Conservation (phyloP, 805 yeast species). For the Yarrowia keelungensis region DNA sequence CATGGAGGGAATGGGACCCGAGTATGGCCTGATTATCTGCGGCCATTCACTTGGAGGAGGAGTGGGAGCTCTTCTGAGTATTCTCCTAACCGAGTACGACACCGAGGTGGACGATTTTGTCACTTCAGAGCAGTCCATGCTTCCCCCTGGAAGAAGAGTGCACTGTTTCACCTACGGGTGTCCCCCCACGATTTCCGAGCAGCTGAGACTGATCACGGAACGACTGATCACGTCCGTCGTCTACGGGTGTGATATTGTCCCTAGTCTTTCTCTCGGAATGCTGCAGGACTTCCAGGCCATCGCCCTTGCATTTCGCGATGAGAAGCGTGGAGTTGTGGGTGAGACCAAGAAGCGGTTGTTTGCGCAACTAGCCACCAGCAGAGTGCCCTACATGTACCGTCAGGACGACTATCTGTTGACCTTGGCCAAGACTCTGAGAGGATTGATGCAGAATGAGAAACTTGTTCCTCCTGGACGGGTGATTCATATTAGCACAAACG, state of each 20-base stretch:
- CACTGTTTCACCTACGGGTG: constrained; percentile 50
- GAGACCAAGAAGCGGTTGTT: constrained; percentile 45
- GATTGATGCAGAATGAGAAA: constrained; percentile 48
- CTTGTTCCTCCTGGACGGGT: constrained; percentile 51
- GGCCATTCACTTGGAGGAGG: constrained; percentile 52
- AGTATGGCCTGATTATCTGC: constrained; percentile 49
- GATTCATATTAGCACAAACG: constrained; percentile 47
- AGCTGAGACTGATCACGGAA: constrained; percentile 45
- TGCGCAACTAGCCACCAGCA: constrained; percentile 44
- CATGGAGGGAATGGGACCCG: constrained; percentile 45
- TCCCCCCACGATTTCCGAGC: constrained; percentile 47
- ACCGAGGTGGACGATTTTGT: constrained; percentile 41
- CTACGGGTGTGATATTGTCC: constrained; percentile 49
- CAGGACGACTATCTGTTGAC: constrained; percentile 47
- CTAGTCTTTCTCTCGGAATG: constrained; percentile 49
- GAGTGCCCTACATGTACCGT: constrained; percentile 39
- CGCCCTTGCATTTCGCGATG: constrained; percentile 46
- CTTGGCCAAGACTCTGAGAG: constrained; percentile 46
- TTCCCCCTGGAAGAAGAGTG: constrained; percentile 47
- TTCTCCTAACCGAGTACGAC: constrained; percentile 44
- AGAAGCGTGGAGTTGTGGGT: constrained; percentile 45
- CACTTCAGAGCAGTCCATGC: constrained; percentile 42
- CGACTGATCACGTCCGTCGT: constrained; percentile 48
- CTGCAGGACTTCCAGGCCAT: constrained; percentile 48
- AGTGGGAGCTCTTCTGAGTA: constrained; percentile 48